Percentiles rank a stretch among this genome's conserved stretches.
phyloP scores from a whole-genome alignment of 495 filamentous ascomycete species.

The Ramalina intermedia region DNA sequence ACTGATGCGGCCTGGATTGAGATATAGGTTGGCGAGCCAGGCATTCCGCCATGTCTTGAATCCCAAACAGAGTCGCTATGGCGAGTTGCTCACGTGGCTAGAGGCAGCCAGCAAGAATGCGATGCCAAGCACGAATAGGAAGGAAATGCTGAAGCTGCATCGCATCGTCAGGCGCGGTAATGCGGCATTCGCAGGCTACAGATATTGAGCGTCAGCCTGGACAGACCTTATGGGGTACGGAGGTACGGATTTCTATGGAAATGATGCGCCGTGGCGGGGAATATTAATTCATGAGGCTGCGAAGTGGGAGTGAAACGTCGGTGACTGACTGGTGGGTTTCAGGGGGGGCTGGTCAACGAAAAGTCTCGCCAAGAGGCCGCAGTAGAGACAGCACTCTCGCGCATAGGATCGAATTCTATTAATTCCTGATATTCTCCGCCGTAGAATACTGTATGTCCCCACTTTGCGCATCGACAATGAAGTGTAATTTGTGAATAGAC shows the following conservation, averaged over 20 bases:
- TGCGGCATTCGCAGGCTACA: slow-evolving; percentile 11
- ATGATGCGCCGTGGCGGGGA: background rate
- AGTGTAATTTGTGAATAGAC: too few relatives aligned
- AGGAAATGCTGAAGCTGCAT: slow-evolving; percentile 12
- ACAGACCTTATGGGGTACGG: slow-evolving; percentile 1
- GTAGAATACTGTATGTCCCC: too few relatives aligned
- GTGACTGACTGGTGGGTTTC: too few relatives aligned
- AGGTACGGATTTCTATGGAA: slow-evolving; percentile 1
- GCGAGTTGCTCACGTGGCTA: slow-evolving; percentile 47
- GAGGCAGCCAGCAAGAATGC: slow-evolving; percentile 16
- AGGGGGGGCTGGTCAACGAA: too few relatives aligned
- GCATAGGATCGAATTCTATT: too few relatives aligned
- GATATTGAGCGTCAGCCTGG: slow-evolving; percentile 4
- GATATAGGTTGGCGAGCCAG: slow-evolving; percentile 41
- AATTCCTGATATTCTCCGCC: too few relatives aligned
- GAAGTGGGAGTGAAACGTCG: too few relatives aligned
- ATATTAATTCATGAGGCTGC: background rate
- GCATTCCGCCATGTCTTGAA: slow-evolving; percentile 52
- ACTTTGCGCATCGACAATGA: too few relatives aligned
- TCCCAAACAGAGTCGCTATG: slow-evolving; percentile 56
- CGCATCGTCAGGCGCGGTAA: slow-evolving; percentile 8
- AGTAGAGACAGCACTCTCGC: too few relatives aligned
- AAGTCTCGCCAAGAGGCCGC: too few relatives aligned
- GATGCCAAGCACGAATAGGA: background rate
- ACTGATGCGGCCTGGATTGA: slow-evolving; percentile 4